Evolutionary conservation across 331 rosid species (phyloP).

Genomic region (Cydonia oblonga): DNA sequence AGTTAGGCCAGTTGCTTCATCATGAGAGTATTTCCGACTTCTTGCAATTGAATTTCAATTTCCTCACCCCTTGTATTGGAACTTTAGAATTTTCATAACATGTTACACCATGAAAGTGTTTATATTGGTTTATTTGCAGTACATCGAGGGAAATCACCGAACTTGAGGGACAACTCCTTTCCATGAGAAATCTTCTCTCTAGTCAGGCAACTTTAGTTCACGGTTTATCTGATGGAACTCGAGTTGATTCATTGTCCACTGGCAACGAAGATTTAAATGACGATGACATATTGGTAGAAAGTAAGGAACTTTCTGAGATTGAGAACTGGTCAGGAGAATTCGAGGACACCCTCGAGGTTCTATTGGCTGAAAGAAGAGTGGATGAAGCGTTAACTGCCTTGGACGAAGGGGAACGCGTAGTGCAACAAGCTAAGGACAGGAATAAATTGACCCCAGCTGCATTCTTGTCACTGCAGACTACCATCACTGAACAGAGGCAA

Average conservation of each 20-base stretch:
- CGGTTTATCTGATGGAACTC: conserved; percentile 64
- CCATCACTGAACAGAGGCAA: conserved; percentile 48
- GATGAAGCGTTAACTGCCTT: conserved; percentile 61
- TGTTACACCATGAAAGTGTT: background rate
- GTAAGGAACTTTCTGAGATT: conserved; percentile 32
- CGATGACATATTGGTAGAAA: conserved; percentile 27
- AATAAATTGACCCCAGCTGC: conserved; percentile 30
- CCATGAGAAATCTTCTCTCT: conserved; percentile 78
- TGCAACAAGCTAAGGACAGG: conserved; percentile 26
- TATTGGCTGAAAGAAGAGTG: conserved; percentile 71
- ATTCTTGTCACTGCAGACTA: conserved; percentile 25
- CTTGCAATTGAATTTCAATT: too few relatives aligned
- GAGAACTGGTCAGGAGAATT: conserved; percentile 61
- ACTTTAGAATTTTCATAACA: too few relatives aligned
- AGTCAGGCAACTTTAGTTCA: conserved; percentile 77
- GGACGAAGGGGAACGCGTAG: conserved; percentile 46
- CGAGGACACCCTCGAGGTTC: conserved; percentile 62
- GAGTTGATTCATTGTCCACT: conserved; percentile 30
- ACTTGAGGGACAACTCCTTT: conserved; percentile 82
- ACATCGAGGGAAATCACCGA: conserved; percentile 82
- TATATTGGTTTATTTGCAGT: conserved; percentile 23
- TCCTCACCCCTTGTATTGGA: too few relatives aligned
- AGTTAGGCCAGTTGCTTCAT: too few relatives aligned
- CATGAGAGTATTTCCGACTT: too few relatives aligned
- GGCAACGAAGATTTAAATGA: conserved; percentile 34